Evolutionary conservation across 1,284 basidiomycete species (phyloP).

Genomic region (Phellopilus nigrolimitatus): DNA sequence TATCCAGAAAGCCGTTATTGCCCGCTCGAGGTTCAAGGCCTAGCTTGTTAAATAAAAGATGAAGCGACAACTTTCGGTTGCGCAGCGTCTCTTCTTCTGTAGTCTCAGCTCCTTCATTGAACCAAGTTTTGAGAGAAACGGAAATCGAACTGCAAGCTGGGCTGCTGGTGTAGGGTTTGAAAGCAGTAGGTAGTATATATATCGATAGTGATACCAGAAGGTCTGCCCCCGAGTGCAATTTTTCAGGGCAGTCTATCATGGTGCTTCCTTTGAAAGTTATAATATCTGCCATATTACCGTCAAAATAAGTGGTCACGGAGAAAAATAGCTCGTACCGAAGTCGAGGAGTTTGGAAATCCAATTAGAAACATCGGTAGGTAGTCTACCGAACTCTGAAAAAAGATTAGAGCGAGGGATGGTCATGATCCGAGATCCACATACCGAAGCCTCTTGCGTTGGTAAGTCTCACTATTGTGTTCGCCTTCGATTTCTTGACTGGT

Average conservation of each 20-base stretch:
- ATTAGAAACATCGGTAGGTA: conserved; percentile 60
- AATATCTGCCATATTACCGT: conserved; percentile 40
- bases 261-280: conserved; percentile 56
- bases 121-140: conserved; percentile 33
- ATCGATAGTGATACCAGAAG: conserved; percentile 67
- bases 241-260: conserved; percentile 67
- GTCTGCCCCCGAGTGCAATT: conserved; percentile 60
- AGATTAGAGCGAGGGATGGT: conserved; percentile 17
- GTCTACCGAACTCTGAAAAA: conserved; percentile 62
- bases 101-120: conserved; percentile 73
- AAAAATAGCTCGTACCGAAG: conserved; percentile 39
- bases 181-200: conserved; percentile 62
- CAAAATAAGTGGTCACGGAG: conserved; percentile 6
- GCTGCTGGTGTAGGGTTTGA: conserved; percentile 42
- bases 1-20: conserved; percentile 29
- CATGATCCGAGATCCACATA: conserved; percentile 29
- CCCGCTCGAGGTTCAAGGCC: conserved; percentile 52
- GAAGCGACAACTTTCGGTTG: conserved; percentile 67
- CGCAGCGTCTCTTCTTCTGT: conserved; percentile 68
- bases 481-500: conserved; percentile 44
- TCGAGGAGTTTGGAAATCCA: conserved; percentile 76
- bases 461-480: conserved; percentile 63
- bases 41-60: conserved; percentile 61
- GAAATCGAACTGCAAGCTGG: conserved; percentile 31
- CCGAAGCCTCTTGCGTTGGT: conserved; percentile 63